Conservation (phyloP, 352 stramenopile species). For the Globisporangium acanthophoron region DNA sequence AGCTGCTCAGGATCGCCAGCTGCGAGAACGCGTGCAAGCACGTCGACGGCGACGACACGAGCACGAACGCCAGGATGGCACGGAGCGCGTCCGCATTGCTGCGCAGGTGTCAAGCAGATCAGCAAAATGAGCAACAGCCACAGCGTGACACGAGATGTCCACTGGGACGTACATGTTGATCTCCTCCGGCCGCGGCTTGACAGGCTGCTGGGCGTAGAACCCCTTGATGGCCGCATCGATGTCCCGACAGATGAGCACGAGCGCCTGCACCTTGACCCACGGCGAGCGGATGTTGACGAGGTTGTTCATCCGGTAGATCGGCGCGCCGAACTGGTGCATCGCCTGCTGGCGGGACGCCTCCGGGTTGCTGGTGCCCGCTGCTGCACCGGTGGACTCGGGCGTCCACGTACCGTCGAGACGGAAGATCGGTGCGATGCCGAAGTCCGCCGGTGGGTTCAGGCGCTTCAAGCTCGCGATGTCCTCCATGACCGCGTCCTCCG, state of each 20-base stretch:
- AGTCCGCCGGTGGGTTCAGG: constrained; percentile 23
- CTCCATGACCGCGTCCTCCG: constrained; percentile 38
- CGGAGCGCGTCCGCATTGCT: constrained; percentile 45
- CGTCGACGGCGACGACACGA: constrained; percentile 35
- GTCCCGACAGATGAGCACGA: constrained; percentile 38
- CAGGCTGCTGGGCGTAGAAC: constrained; percentile 26
- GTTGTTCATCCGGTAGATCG: constrained; percentile 41
- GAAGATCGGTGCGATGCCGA: constrained; percentile 38
- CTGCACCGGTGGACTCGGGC: background rate
- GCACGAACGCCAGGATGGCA: constrained; percentile 46
- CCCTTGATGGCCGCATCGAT: constrained; percentile 38
- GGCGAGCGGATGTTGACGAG: constrained; percentile 45
- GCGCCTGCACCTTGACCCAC: constrained; percentile 41
- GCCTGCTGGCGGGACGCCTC: constrained; percentile 17
- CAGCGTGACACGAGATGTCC: background rate
- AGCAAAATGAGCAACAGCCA: background rate
- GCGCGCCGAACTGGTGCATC: constrained; percentile 26
- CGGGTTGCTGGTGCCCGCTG: background rate
- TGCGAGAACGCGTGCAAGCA: constrained; percentile 52
- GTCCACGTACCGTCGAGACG: constrained; percentile 47
- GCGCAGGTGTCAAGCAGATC: background rate
- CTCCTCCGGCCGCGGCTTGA: constrained; percentile 14
- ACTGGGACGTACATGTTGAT: constrained; percentile 30
- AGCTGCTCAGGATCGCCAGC: constrained; percentile 52
- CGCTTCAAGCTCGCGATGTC: constrained; percentile 24